Percentiles rank a stretch among this genome's conserved stretches.
These are phyloP conservation scores for Candida oleophila DNA, from an alignment of 805 yeast genomes.

Conservation along the genomic window DNA sequence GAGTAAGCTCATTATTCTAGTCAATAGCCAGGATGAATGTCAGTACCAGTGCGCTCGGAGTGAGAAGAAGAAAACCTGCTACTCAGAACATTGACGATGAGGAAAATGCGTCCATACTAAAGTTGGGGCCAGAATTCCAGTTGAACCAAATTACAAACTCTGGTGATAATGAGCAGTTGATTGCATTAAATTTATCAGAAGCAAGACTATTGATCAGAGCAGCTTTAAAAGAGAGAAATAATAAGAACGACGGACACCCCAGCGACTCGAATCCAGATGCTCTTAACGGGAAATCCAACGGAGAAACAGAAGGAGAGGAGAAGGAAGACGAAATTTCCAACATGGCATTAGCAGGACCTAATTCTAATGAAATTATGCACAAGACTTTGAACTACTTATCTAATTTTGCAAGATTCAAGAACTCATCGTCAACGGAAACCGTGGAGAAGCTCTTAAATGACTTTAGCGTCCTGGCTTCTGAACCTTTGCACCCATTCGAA, in stretches of 20 bases:
- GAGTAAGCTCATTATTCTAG: not conserved
- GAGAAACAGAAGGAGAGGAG: conserved; percentile 35
- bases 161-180: conserved; percentile 73
- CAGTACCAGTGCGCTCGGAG: conserved; percentile 84
- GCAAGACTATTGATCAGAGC: conserved; percentile 88
- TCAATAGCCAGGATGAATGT: conserved; percentile 59
- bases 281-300: conserved; percentile 14
- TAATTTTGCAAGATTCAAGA: conserved; percentile 85
- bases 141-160: conserved; percentile 75
- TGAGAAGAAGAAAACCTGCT: conserved; percentile 66
- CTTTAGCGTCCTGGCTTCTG: conserved; percentile 46
- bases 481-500: conserved; percentile 87
- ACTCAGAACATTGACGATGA: conserved; percentile 73
- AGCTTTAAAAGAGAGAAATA: conserved; percentile 67
- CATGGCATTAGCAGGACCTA: conserved; percentile 59
- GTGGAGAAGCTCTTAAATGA: conserved; percentile 86
- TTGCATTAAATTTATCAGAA: conserved; percentile 85
- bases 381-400: conserved; percentile 87
- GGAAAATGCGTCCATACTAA: conserved; percentile 85
- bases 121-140: conserved; percentile 92
- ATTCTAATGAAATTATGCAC: conserved; percentile 83
- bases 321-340: conserved; percentile 46
- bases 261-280: conserved; percentile 5
- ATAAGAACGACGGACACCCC: conserved; percentile 41
- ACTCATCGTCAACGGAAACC: conserved; percentile 88